Evolutionary conservation across 108 stramenopile genomes (phyloP), one percentile per base, ranked within the genome.

Genomic region (Nitzschia inconspicua): DNA sequence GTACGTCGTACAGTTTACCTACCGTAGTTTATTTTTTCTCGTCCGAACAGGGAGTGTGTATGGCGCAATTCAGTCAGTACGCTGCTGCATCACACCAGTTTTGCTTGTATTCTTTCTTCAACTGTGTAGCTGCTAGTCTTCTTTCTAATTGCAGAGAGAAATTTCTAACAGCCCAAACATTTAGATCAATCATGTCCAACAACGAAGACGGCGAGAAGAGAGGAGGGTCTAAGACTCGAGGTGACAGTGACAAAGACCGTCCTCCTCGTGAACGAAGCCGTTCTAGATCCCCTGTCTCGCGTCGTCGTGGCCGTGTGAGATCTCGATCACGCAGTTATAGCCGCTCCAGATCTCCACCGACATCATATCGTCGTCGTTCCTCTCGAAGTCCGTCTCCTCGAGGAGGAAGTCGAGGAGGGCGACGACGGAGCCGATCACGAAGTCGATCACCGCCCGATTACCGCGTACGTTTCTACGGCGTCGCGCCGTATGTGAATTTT

Each of bases 401-500:
- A 30, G 37, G 63, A 39, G 27, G 66, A 50, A 6, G 51, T 8
- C 50, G 67, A 16, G 52, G 75, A 35, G 49, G 66, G 10, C 68
- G 76, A 18, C 70, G 65, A 30, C 37, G 23, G 18, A 62, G 69
- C n/a, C 25, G 68, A 37, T 74, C 78, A 23, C 55, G 78, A 5
- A 79, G 78, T 51, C 64, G 67, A 20, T 76, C 75, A 27, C 69
- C 36, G 3, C 42, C 69, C 3, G 29, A 61, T 20, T 64, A 66
- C 44, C 55, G 72, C 66, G 1, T 4, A 18, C 24, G 14, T 24
- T 50, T 25, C 30, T 52, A 14, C 22, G 16, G 11, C 42, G 60
- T 8, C 28, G 26, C 20, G 49, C 40, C 14, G 26, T 20, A 40
- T 10, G 35, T 27, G 25, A 13, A 23, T 51, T 27, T 23, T 51